A percentile compares a stretch with the other conserved stretches of the same genome.
These are phyloP conservation scores for Canavalia ensiformis DNA, from an alignment of 306 rosid genomes.

Conservation along the genomic window DNA sequence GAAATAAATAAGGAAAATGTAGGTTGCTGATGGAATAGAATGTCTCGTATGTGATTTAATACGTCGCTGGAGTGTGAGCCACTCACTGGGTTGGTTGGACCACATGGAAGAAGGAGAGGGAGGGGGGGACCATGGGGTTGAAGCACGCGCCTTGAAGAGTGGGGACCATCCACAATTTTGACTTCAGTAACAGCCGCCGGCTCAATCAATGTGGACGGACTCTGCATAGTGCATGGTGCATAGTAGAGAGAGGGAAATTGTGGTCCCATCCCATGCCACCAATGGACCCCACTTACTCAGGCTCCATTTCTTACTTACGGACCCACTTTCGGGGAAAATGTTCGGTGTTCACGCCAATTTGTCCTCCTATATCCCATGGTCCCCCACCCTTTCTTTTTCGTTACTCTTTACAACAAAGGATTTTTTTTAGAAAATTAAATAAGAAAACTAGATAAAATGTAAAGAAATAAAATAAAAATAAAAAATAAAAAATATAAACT, in stretches of 20 bases:
- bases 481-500: no score
- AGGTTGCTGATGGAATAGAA: background rate
- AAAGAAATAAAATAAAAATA: no score
- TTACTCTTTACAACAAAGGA: background rate
- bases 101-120: slow-evolving; percentile 40
- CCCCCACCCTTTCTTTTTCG: slow-evolving; percentile 16
- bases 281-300: background rate
- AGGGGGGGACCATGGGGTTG: slow-evolving; percentile 53
- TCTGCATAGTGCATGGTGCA: background rate
- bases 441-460: no score
- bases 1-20: no score
- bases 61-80: slow-evolving; percentile 58
- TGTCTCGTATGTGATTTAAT: background rate
- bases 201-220: slow-evolving; percentile 59
- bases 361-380: slow-evolving; percentile 39
- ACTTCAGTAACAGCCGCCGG: slow-evolving; percentile 76
- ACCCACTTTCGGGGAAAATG: slow-evolving; percentile 24
- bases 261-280: slow-evolving; percentile 42
- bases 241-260: background rate
- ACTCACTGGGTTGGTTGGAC: slow-evolving; percentile 61
- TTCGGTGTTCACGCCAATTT: slow-evolving; percentile 44
- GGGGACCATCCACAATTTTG: slow-evolving; percentile 62
- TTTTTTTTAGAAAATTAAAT: no score
- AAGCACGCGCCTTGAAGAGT: slow-evolving; percentile 61
- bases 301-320: background rate